A percentile compares a stretch with the other conserved stretches of the same genome.
Evolutionary conservation across 176 grass and related monocot genomes (phyloP).

Genomic region (Tillandsia leiboldiana): DNA sequence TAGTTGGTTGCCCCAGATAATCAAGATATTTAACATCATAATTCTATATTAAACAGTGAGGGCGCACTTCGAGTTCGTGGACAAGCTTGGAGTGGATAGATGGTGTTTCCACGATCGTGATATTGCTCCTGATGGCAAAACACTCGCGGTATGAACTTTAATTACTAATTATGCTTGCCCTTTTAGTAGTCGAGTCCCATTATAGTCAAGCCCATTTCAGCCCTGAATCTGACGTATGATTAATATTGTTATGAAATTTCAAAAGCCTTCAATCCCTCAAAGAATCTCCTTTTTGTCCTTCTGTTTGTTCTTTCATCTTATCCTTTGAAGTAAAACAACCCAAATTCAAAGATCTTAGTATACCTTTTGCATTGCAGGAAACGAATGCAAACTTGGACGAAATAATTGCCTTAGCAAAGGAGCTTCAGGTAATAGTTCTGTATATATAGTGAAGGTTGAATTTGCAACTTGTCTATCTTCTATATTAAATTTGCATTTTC

Average conservation of each 20-base stretch:
- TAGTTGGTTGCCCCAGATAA: neutral
- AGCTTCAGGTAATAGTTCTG: conserved; percentile 60
- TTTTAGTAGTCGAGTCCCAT: neutral
- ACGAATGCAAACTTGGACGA: conserved; percentile 92
- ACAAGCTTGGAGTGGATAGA: conserved; percentile 87
- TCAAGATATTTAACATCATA: neutral
- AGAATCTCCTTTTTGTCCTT: too few relatives aligned
- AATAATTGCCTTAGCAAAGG: conserved; percentile 69
- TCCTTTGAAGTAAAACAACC: neutral
- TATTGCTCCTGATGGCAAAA: conserved; percentile 83
- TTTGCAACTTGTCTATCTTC: conserved; percentile 2
- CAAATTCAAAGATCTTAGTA: neutral
- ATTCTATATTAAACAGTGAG: conserved; percentile 42
- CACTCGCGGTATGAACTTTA: conserved; percentile 38
- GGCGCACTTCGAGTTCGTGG: conserved; percentile 94
- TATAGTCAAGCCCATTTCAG: neutral
- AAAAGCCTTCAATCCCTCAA: too few relatives aligned
- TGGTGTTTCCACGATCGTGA: conserved; percentile 99
- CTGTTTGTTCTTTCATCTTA: too few relatives aligned
- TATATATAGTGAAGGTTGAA: conserved; percentile 10
- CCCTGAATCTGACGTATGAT: too few relatives aligned
- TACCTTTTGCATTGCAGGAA: conserved; percentile 52
- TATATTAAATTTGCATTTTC: neutral
- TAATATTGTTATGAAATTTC: too few relatives aligned
- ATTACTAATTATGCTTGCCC: neutral